Conservation (phyloP, 2,329 filamentous ascomycete genomes). For the Fonsecaea nubica region DNA sequence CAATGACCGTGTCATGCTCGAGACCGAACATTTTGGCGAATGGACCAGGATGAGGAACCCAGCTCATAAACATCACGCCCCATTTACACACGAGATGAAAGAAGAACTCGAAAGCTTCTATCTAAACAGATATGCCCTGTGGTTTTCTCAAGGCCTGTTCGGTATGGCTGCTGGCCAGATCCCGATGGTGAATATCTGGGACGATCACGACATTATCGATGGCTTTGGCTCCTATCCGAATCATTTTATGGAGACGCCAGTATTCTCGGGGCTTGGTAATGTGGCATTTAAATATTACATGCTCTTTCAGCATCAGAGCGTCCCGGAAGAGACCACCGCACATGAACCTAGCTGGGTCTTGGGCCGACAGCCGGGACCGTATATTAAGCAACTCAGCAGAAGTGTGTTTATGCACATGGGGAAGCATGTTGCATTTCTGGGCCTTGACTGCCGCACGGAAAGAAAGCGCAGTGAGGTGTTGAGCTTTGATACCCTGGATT, state of each 20-base stretch:
- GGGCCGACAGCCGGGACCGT: constrained; percentile 80
- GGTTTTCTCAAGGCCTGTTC: constrained; percentile 96
- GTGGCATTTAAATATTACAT: constrained; percentile 99
- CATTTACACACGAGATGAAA: constrained; percentile 82
- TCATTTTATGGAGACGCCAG: constrained; percentile 86
- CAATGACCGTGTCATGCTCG: constrained; percentile 80
- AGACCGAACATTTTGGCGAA: constrained; percentile 77
- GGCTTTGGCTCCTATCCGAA: constrained; percentile 94
- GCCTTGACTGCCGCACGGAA: constrained; percentile 90
- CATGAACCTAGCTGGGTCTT: constrained; percentile 92
- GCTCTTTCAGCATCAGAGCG: constrained; percentile 95
- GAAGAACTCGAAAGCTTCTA: constrained; percentile 89
- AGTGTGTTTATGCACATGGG: constrained; percentile 87
- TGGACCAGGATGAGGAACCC: constrained; percentile 86
- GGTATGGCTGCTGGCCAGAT: constrained; percentile 93
- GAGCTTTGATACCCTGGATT: constrained; percentile 79
- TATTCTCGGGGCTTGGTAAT: constrained; percentile 87
- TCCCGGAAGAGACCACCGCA: constrained; percentile 77
- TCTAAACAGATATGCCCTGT: constrained; percentile 84
- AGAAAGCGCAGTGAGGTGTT: constrained; percentile 82
- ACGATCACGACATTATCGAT: constrained; percentile 91
- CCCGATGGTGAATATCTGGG: constrained; percentile 97
- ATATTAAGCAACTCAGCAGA: constrained; percentile 84
- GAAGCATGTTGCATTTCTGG: constrained; percentile 78
- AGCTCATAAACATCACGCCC: constrained; percentile 76